These are phyloP conservation scores for Fraxinus greggii DNA, from an alignment of 305 asterid genomes.

Conservation along the genomic window DNA sequence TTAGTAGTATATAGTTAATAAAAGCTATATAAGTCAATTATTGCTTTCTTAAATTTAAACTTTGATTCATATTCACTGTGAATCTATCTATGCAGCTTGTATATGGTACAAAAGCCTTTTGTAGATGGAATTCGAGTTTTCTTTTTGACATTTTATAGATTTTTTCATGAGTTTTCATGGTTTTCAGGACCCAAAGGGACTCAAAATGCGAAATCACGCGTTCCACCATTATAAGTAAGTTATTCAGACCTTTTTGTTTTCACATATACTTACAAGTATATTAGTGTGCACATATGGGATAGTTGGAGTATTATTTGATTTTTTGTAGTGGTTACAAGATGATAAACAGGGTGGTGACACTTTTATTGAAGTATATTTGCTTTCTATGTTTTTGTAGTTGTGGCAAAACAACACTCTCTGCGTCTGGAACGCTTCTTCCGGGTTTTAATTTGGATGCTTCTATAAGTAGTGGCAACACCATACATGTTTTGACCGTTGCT, in stretches of 20 bases:
- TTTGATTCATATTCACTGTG: background rate
- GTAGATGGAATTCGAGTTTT: background rate
- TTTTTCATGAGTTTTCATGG: slow-evolving; percentile 7
- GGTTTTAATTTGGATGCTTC: slow-evolving; percentile 38
- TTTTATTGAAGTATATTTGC: slow-evolving; percentile 14
- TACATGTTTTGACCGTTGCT: slow-evolving; percentile 68
- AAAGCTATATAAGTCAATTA: background rate
- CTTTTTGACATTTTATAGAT: background rate
- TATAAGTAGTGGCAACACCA: slow-evolving; percentile 20
- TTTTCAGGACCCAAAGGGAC: slow-evolving; percentile 90
- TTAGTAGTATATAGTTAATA: background rate
- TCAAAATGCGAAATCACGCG: slow-evolving; percentile 91
- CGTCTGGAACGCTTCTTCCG: slow-evolving; percentile 84
- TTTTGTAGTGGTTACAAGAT: slow-evolving; percentile 14
- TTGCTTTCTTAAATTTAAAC: background rate
- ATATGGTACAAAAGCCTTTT: background rate
- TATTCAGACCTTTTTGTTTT: background rate
- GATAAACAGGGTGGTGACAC: background rate
- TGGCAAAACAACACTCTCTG: slow-evolving; percentile 89
- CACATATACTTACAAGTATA: background rate
- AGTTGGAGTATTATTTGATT: background rate
- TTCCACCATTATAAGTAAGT: slow-evolving; percentile 88
- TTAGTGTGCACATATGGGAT: background rate
- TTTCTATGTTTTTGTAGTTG: slow-evolving; percentile 43
- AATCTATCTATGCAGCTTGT: background rate